phyloP scores from a whole-genome alignment of 2,329 filamentous ascomycete genomes.

The Stemphylium vesicarium region DNA sequence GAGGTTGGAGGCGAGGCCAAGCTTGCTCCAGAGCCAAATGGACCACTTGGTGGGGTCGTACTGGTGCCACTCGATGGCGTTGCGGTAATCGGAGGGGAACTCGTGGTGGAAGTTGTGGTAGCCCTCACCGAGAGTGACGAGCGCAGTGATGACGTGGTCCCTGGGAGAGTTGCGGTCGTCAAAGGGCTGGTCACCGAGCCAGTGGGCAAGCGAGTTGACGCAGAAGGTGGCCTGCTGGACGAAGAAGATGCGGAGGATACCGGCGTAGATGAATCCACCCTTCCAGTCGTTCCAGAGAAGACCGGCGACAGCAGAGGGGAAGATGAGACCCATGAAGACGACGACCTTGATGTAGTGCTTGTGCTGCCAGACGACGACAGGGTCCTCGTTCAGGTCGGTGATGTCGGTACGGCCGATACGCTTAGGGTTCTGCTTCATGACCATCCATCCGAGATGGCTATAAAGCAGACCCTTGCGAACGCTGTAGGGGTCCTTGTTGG shows the following conservation, averaged over 20 bases:
- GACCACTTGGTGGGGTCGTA: slow-evolving; percentile 55
- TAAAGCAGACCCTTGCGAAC: slow-evolving; percentile 60
- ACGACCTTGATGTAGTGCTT: slow-evolving; percentile 57
- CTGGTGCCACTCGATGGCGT: slow-evolving; percentile 52
- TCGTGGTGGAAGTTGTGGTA: slow-evolving; percentile 57
- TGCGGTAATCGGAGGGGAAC: slow-evolving; percentile 54
- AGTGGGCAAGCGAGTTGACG: slow-evolving; percentile 62
- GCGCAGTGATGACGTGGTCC: slow-evolving; percentile 52
- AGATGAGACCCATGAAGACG: slow-evolving; percentile 56
- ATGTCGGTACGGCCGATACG: slow-evolving; percentile 59
- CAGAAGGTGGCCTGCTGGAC: slow-evolving; percentile 62
- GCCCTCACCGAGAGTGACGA: slow-evolving; percentile 53
- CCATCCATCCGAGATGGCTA: slow-evolving; percentile 61
- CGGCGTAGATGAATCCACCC: slow-evolving; percentile 59
- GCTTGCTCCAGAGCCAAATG: slow-evolving; percentile 53
- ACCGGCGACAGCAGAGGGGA: slow-evolving; percentile 57
- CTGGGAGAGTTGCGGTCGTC: slow-evolving; percentile 54
- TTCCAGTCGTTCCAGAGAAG: slow-evolving; percentile 58
- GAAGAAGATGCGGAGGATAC: slow-evolving; percentile 60
- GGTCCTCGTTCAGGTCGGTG: slow-evolving; percentile 59
- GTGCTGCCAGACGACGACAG: slow-evolving; percentile 59
- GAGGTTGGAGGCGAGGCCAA: slow-evolving; percentile 52
- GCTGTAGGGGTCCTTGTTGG: slow-evolving; percentile 60
- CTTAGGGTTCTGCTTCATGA: slow-evolving; percentile 63
- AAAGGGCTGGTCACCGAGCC: slow-evolving; percentile 57